phyloP scores from a whole-genome alignment of 768 basidiomycete genomes.

The Fibroporia radiculosa region DNA sequence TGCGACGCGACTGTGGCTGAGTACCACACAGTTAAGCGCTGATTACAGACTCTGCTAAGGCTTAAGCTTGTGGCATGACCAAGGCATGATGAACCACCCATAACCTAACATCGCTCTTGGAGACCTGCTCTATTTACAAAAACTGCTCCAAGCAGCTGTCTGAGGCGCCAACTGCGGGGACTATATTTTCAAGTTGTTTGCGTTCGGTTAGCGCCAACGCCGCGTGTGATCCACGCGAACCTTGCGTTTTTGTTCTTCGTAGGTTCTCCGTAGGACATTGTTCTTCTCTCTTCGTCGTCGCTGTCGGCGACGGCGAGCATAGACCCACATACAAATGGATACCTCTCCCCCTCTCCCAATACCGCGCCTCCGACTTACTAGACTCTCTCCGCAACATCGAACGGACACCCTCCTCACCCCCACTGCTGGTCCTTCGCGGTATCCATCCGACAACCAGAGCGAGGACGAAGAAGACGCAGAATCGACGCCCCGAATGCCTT shows the following conservation, averaged over 20 bases:
- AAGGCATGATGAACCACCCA: background rate
- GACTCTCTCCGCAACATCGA: slow-evolving; percentile 12
- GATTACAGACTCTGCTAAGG: background rate
- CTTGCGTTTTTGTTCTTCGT: background rate
- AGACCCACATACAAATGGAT: slow-evolving; percentile 10
- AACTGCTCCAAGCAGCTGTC: too few species aligned
- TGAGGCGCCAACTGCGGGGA: too few species aligned
- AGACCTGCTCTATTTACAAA: too few species aligned
- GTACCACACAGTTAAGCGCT: background rate
- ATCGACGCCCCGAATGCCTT: slow-evolving; percentile 29
- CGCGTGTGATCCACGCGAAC: too few species aligned
- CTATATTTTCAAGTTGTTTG: too few species aligned
- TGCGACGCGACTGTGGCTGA: background rate
- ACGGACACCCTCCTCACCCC: slow-evolving; percentile 13
- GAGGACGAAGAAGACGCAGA: slow-evolving; percentile 28
- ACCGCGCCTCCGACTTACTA: slow-evolving; percentile 18
- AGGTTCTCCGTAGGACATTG: background rate
- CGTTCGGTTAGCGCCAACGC: too few species aligned
- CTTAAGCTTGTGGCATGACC: background rate
- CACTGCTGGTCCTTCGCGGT: slow-evolving; percentile 26
- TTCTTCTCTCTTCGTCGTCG: slow-evolving; percentile 5
- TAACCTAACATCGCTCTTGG: too few species aligned
- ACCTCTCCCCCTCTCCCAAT: slow-evolving; percentile 11
- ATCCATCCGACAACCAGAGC: slow-evolving; percentile 12
- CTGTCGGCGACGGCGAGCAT: slow-evolving; percentile 7